Percentiles rank a stretch among this genome's conserved stretches.
phyloP scores from a whole-genome alignment of 345 rosid genomes.

The Eucalyptus decipiens region DNA sequence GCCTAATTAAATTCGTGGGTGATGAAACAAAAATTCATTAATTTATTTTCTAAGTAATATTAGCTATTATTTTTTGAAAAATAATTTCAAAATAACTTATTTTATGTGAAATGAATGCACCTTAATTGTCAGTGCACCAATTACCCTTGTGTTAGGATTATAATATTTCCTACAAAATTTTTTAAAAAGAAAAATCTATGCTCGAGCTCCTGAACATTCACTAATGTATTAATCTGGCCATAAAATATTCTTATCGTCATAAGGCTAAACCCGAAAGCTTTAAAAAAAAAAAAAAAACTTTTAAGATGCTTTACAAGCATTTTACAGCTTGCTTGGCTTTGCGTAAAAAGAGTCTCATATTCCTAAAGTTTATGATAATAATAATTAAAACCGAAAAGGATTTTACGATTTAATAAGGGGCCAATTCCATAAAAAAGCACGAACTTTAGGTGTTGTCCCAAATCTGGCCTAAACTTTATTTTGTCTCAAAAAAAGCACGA shows the following conservation, averaged over 20 bases:
- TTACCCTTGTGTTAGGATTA: not conserved
- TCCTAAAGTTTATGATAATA: not conserved
- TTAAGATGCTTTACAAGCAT: not conserved
- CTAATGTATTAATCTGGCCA: not conserved
- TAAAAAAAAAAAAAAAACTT: not conserved
- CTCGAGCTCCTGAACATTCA: not conserved
- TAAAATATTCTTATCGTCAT: not conserved
- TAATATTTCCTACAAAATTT: not conserved
- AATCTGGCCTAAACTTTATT: no score
- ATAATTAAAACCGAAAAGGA: not conserved
- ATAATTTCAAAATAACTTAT: no score
- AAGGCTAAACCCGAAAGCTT: not conserved
- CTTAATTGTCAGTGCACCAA: not conserved
- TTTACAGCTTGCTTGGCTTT: not conserved
- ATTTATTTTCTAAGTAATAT: no score
- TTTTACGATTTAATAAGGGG: not conserved
- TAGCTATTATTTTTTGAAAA: no score
- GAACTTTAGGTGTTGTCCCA: no score
- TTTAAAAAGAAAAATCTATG: not conserved
- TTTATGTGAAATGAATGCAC: rapidly evolving
- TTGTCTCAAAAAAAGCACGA: no score
- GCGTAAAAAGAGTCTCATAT: not conserved
- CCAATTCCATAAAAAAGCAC: no score
- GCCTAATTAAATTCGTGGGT: no score
- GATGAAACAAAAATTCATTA: rapidly evolving